Base-by-base conservation (phyloP, 352 stramenopile genomes). In the Phytopythium oedochilum region DNA sequence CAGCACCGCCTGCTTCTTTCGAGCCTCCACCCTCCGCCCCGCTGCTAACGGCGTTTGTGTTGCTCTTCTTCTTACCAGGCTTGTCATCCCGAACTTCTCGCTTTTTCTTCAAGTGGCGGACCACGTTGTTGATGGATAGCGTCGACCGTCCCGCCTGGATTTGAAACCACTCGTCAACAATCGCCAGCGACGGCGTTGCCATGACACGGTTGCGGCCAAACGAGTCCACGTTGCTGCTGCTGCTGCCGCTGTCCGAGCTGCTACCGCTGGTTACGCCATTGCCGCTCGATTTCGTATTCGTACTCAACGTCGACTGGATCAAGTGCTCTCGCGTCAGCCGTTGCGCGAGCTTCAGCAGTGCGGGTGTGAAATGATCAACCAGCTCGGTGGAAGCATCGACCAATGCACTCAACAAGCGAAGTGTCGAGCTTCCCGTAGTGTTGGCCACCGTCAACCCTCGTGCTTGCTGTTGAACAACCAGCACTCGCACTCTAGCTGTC, bases 251-350 rank as follows among this genome's bases (percentile, higher is more conserved):
- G 35, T 55, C 49, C 34, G 28, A 36, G n/a, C 29, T 45, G 14
- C 20, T 59, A 2, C 45, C 53, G 22, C 44, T 52, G 10, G 42
- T 50, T 12, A 52, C 28, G 22, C 42, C 20, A n/a, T 26, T 52
- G 11, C 29, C 53, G 14, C 42, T 52, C 3, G 53, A 51, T 26
- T 60, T 63, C 23, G 60, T 50, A 39, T 59, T 60, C 12, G 54
- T 26, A 39, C 59, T 45, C n/a, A 46, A 53, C 55, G 34, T 68
- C 22, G 66, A 73, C 22, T 92, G 80, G 29, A 94, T 73, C 34
- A 96, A 65, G 62, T 96, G 86, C 55, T 94, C 83, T 23, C 84
- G 81, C 3, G 85, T 94, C 46, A 94, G 86, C 25, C 83, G 75
- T 44, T 96, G 84, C 17, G 85, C 83, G 11, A 96, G 67, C 51